Evolutionary conservation across 2,329 filamentous ascomycete genomes (phyloP).

Genomic region (Huntiella omanensis): DNA sequence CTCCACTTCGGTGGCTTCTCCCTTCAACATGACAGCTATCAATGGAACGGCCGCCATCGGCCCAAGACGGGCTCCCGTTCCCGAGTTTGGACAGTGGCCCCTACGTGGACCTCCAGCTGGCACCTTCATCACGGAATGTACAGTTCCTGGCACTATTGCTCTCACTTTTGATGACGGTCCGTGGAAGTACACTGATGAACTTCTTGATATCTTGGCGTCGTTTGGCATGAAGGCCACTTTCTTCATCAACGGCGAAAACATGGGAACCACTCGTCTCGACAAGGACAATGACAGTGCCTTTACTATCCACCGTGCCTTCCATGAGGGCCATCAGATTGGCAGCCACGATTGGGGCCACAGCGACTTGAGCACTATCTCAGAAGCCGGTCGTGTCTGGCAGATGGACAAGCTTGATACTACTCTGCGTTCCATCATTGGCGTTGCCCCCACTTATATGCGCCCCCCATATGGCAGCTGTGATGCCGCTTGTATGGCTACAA

Average conservation of each 20-base stretch:
- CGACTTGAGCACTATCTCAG: slow-evolving; percentile 21
- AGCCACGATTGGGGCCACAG: slow-evolving; percentile 32
- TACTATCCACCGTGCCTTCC: slow-evolving; percentile 26
- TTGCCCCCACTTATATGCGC: slow-evolving; percentile 25
- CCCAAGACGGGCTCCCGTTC: background rate
- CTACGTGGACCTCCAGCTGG: slow-evolving; percentile 6
- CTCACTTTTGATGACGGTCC: slow-evolving; percentile 31
- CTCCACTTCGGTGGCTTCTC: background rate
- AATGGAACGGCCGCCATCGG: background rate
- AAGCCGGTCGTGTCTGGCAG: slow-evolving; percentile 20
- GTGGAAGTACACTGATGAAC: slow-evolving; percentile 21
- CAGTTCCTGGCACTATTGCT: slow-evolving; percentile 20
- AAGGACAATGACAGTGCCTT: slow-evolving; percentile 1
- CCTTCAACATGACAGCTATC: background rate
- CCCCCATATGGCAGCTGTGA: slow-evolving; percentile 27
- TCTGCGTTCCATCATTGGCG: slow-evolving; percentile 23
- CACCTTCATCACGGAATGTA: slow-evolving; percentile 15
- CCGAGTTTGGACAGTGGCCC: background rate
- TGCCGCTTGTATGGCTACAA: slow-evolving; percentile 17
- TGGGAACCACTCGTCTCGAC: slow-evolving; percentile 16
- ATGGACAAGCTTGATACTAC: slow-evolving; percentile 28
- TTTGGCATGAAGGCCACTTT: slow-evolving; percentile 21
- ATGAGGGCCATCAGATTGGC: slow-evolving; percentile 40
- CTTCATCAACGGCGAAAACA: slow-evolving; percentile 20
- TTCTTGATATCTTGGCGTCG: slow-evolving; percentile 22